Evolutionary conservation across 179 eudicot species (phyloP), one percentile per base, ranked within the genome.

Genomic region (Drosera spatulata): DNA sequence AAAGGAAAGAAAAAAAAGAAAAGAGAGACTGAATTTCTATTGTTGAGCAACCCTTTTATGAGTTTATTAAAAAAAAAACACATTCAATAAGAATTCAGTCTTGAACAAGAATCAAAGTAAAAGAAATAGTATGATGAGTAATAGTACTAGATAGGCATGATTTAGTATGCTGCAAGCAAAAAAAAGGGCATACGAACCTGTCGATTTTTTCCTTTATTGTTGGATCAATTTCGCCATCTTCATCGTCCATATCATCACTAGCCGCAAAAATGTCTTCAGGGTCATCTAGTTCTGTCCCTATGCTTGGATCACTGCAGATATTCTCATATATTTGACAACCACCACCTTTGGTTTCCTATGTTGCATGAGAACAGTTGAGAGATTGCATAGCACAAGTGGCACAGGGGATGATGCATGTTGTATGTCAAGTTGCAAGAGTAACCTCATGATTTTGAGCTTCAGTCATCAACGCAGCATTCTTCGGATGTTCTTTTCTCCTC

Each of bases 221-320:
- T 49, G 86, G 93, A 76, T 90, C 97, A 63, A 90, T 78, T 61
- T 75, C 97, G 48, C 84, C 86, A 58, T 78, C 91, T 62, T 87
- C 88, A 61, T 73, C 75, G 51, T 78, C 87, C 59, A 82, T 72
- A 50, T 71, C 80, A 43, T 75, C 83, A 14, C 80, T 80, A 59
- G 72, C 79, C 51, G 73, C 67, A 66, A 77, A 70, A 63, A 66
- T 62, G 54, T 64, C 80, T 61, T 73, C 82, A 59, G 61, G 33
- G 65, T 80, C 77, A 51, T 74, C 74, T 59, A 72, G 58, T 73
- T 75, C 85, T 55, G 76, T 72, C 56, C 73, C 55, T 58, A 61
- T 69, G 61, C 60, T 62, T 54, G 66, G 49, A 66, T 52, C 63
- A 33, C 70, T 56, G 41, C 55, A 71, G 75, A 61, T 43, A 58